phyloP scores from a whole-genome alignment of 495 filamentous ascomycete genomes.

The Monascus purpureus region DNA sequence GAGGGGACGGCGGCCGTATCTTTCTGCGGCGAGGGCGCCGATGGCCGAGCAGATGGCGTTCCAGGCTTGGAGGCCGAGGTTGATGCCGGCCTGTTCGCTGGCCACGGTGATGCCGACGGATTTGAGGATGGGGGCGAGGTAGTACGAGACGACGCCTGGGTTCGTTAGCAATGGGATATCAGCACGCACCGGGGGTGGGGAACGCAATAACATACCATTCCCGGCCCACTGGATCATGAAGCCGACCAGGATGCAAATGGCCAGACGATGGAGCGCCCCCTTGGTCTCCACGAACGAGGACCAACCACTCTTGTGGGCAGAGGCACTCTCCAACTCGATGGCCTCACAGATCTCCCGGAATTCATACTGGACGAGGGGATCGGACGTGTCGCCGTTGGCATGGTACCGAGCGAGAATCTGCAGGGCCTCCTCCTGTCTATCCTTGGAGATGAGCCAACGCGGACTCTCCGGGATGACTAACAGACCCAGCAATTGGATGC shows the following conservation, averaged over 20 bases:
- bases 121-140: too few species aligned
- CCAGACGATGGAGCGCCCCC: constrained; percentile 50
- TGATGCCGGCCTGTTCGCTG: too few species aligned
- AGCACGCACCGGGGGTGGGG: too few species aligned
- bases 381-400: constrained; percentile 10
- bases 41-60: too few species aligned
- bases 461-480: constrained; percentile 27
- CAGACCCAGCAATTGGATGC: too few species aligned
- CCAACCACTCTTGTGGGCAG: constrained; percentile 18
- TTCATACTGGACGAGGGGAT: constrained; percentile 11
- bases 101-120: too few species aligned
- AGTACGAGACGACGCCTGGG: too few species aligned
- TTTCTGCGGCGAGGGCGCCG: too few species aligned
- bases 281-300: constrained; percentile 48
- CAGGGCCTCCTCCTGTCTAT: constrained; percentile 22
- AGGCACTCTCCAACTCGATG: constrained; percentile 14
- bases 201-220: constrained; percentile 51
- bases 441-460: constrained; percentile 25
- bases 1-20: too few species aligned
- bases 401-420: constrained; percentile 18
- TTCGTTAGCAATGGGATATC: too few species aligned
- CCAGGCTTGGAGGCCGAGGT: too few species aligned
- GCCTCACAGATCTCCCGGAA: constrained; percentile 16
- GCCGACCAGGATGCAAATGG: constrained; percentile 41
- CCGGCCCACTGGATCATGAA: constrained; percentile 47